Evolutionary conservation across 495 filamentous ascomycete species (phyloP).

Genomic region (Penicillium alfredii): DNA sequence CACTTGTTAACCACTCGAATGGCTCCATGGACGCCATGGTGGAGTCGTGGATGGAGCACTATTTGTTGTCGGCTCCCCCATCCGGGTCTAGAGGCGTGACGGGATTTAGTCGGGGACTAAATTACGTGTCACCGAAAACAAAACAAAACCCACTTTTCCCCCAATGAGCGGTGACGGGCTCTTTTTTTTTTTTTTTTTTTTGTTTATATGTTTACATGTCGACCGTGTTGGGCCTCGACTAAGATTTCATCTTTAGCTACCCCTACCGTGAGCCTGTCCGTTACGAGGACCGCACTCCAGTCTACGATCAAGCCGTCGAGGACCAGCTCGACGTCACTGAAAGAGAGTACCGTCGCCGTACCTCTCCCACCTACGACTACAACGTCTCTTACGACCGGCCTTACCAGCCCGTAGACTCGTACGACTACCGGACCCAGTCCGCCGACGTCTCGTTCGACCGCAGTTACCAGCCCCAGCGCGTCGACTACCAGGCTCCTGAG

Average conservation of each 20-base stretch:
- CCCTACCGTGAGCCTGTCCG: slow-evolving; percentile 51
- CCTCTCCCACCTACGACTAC: slow-evolving; percentile 62
- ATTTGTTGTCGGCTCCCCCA: slow-evolving; percentile 21
- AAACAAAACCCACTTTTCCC: slow-evolving; percentile 20
- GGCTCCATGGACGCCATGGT: no score
- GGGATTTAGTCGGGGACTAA: slow-evolving; percentile 30
- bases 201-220: slow-evolving; percentile 20
- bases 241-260: slow-evolving; percentile 32
- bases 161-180: slow-evolving; percentile 29
- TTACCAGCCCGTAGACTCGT: slow-evolving; percentile 30
- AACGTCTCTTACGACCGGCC: slow-evolving; percentile 53
- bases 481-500: slow-evolving; percentile 28
- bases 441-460: slow-evolving; percentile 30
- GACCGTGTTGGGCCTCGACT: slow-evolving; percentile 13
- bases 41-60: slow-evolving; percentile 5
- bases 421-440: slow-evolving; percentile 24
- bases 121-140: slow-evolving; percentile 40
- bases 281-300: slow-evolving; percentile 46
- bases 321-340: slow-evolving; percentile 76
- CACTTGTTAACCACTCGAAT: no score
- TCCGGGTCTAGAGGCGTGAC: slow-evolving; percentile 22
- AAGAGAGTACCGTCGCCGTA: slow-evolving; percentile 75
- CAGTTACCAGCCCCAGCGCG: slow-evolving; percentile 19
- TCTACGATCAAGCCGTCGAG: slow-evolving; percentile 48
- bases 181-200: slow-evolving; percentile 30